Conservation (phyloP, 2,329 filamentous ascomycete species). For the Chrysosporium keratinophilum region DNA sequence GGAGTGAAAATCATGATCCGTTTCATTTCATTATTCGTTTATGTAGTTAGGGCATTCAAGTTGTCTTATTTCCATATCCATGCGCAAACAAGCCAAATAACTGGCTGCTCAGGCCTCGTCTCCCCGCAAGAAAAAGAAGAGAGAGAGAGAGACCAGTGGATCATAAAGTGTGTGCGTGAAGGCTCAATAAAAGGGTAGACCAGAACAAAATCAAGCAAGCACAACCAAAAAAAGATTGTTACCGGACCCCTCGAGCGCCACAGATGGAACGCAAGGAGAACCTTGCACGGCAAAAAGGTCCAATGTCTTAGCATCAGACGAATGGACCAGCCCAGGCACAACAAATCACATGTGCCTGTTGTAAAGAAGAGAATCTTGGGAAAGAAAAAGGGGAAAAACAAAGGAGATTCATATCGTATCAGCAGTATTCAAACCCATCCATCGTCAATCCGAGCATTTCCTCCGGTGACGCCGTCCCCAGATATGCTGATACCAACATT, state of each 20-base stretch:
- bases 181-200: not conserved
- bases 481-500: slow-evolving; percentile 29
- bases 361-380: too few species aligned
- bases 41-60: not conserved
- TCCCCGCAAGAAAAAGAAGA: not conserved
- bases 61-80: not conserved
- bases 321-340: too few species aligned
- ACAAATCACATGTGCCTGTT: too few species aligned
- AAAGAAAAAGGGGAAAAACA: not conserved
- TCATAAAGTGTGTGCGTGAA: slow-evolving; percentile 9
- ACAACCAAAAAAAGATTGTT: not conserved
- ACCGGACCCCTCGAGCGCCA: slow-evolving; percentile 1
- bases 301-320: not conserved
- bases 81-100: not conserved
- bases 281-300: not conserved
- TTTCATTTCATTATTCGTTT: slow-evolving; percentile 8
- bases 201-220: not conserved
- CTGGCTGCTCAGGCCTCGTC: not conserved
- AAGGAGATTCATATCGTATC: slow-evolving; percentile 4
- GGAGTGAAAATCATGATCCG: not conserved
- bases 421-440: slow-evolving; percentile 6
- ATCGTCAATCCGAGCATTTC: not conserved
- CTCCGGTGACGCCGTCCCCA: not conserved
- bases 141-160: not conserved
- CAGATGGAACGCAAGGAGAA: not conserved